Evolutionary conservation across 2,329 filamentous ascomycete genomes (phyloP), one percentile per base, ranked within the genome.

Genomic region (Paraphaeosphaeria minitans): DNA sequence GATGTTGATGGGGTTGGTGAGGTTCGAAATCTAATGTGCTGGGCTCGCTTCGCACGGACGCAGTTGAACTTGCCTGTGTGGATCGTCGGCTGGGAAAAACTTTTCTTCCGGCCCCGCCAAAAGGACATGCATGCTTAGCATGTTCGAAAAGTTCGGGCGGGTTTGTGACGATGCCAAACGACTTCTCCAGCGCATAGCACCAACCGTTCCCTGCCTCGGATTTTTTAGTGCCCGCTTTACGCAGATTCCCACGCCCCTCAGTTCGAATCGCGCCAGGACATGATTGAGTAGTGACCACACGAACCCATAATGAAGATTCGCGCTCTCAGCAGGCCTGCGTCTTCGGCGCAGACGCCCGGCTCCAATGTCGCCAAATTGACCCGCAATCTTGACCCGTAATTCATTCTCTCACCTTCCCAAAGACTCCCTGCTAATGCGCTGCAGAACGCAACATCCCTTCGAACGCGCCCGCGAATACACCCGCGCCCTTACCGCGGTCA

Each of bases 391-490:
- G 91, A 96, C 79, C 90, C 93, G 29, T 31, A 31, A 31, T 31
- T 31, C 4, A 31, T 4, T 6, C 29, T 31, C 29, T 31, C 29
- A 31, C 29, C 9, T 31, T 8, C 29, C 10, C 29, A 31, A 31
- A 12, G 6, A 31, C 8, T 31, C 4, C 29, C 10, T 31, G 29
- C 29, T 31, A 31, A 31, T 31, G 29, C 29, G 29, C 29, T 12
- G 29, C 10, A 31, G 29, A 29, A 88, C 91, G 43, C 85, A 94
- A 59, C 93, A 97, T 79, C 93, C 92, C 2, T 97, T 97, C 78
- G 93, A 96, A 79, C 85, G 92, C 71, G 93, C 93, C 48, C 84
- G 93, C 77, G 93, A 97, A 80, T 94, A 93, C 74, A 92, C 88
- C 14, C 81, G 88, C 67, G 89, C 89, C 12, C 81, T 91, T 61